Conservation (phyloP, 2,329 filamentous ascomycete species). For the Samsoniella hepiali region DNA sequence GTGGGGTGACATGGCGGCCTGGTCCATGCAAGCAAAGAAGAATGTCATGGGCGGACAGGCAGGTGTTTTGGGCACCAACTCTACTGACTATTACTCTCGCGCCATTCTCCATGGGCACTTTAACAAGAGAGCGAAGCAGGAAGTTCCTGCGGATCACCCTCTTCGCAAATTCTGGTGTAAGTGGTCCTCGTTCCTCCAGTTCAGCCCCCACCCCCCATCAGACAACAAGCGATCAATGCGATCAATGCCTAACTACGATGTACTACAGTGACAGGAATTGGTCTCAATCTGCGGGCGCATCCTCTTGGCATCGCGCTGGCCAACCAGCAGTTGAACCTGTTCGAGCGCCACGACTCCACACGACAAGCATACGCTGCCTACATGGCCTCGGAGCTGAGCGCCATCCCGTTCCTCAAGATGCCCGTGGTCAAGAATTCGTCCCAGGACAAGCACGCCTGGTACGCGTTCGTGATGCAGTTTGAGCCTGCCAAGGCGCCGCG, state of each 20-base stretch:
- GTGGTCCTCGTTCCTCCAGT: neutral
- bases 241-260: neutral
- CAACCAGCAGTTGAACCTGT: neutral
- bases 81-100: constrained; percentile 14
- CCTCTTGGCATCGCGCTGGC: constrained; percentile 12
- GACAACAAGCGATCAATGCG: too few relatives aligned
- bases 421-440: constrained; percentile 10
- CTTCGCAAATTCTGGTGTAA: constrained; percentile 12
- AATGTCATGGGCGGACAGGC: constrained; percentile 14
- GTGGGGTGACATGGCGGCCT: constrained; percentile 14
- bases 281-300: constrained; percentile 15
- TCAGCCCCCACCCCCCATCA: too few relatives aligned
- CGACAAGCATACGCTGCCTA: neutral
- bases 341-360: neutral
- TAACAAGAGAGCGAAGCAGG: constrained; percentile 15
- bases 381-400: neutral
- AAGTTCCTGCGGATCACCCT: constrained; percentile 3
- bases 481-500: neutral
- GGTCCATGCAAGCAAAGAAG: constrained; percentile 17
- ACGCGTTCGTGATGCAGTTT: constrained; percentile 17
- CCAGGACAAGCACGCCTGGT: constrained; percentile 15
- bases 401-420: constrained; percentile 13
- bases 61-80: constrained; percentile 10
- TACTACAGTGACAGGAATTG: constrained; percentile 2
- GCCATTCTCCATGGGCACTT: constrained; percentile 11